A percentile compares a stretch with the other conserved stretches of the same genome.
phyloP scores from a whole-genome alignment of 164 flowering plant genomes.

The Vitis labrusca region DNA sequence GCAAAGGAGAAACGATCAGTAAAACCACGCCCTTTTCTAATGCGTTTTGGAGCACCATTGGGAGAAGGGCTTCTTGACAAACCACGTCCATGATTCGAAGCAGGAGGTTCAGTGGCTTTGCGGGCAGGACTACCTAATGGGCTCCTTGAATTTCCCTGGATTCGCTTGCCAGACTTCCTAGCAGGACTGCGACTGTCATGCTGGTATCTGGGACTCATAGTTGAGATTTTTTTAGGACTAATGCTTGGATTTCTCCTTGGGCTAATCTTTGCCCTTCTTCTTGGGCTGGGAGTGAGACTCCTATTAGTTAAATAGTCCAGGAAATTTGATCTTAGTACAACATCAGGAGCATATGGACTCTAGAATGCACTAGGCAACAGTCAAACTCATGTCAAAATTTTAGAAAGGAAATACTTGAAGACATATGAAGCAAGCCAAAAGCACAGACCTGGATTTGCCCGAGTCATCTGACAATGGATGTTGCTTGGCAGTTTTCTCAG shows the following conservation, averaged over 20 bases:
- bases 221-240: constrained; percentile 30
- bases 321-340: background rate
- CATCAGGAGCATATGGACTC: background rate
- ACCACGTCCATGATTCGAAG: constrained; percentile 25
- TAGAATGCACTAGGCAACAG: background rate
- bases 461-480: constrained; percentile 29
- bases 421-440: constrained; percentile 6
- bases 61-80: constrained; percentile 55
- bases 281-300: constrained; percentile 38
- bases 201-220: constrained; percentile 23
- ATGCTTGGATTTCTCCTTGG: constrained; percentile 32
- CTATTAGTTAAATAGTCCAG: constrained; percentile 30
- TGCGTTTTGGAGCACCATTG: constrained; percentile 57
- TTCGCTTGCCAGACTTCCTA: constrained; percentile 22
- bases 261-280: constrained; percentile 19
- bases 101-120: constrained; percentile 35
- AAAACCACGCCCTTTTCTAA: constrained; percentile 89
- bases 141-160: constrained; percentile 29
- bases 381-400: background rate
- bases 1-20: constrained; percentile 72
- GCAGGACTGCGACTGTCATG: constrained; percentile 28
- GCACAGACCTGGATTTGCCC: constrained; percentile 54
- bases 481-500: constrained; percentile 20
- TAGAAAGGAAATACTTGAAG: background rate
- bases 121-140: constrained; percentile 33